These are phyloP conservation scores for Talaromyces pinophilus DNA, from an alignment of 2,329 filamentous ascomycete species.

Conservation along the genomic window DNA sequence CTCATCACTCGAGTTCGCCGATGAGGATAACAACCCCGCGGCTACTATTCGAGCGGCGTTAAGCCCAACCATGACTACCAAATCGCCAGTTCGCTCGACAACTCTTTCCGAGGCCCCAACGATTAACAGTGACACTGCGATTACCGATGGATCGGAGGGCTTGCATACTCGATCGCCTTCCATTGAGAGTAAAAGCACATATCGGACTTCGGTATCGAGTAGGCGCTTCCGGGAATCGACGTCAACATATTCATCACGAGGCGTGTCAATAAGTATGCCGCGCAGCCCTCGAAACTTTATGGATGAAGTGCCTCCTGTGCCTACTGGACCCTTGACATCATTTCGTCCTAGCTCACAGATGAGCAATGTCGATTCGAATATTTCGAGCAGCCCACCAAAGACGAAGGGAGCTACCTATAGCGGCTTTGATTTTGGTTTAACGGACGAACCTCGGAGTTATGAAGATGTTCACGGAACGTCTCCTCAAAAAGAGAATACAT, in stretches of 20 bases:
- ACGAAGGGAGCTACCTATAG: constrained; percentile 29
- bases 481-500: constrained; percentile 1
- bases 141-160: constrained; percentile 17
- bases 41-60: constrained; percentile 14
- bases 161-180: constrained; percentile 32
- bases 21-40: constrained; percentile 46
- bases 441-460: constrained; percentile 23
- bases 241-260: constrained; percentile 30
- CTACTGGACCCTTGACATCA: constrained; percentile 31
- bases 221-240: constrained; percentile 41
- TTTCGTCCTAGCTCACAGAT: constrained; percentile 28
- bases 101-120: constrained; percentile 15
- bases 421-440: constrained; percentile 36
- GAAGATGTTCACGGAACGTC: constrained; percentile 10
- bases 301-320: constrained; percentile 39
- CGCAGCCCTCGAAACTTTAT: constrained; percentile 33
- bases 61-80: constrained; percentile 18
- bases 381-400: constrained; percentile 30
- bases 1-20: constrained; percentile 50
- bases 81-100: constrained; percentile 15
- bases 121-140: constrained; percentile 17
- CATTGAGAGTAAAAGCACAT: constrained; percentile 42
- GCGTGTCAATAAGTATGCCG: constrained; percentile 38
- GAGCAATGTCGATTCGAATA: constrained; percentile 30
- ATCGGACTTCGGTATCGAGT: constrained; percentile 44